Evolutionary conservation across 2,329 filamentous ascomycete species (phyloP).

Genomic region (Fusarium coicis): DNA sequence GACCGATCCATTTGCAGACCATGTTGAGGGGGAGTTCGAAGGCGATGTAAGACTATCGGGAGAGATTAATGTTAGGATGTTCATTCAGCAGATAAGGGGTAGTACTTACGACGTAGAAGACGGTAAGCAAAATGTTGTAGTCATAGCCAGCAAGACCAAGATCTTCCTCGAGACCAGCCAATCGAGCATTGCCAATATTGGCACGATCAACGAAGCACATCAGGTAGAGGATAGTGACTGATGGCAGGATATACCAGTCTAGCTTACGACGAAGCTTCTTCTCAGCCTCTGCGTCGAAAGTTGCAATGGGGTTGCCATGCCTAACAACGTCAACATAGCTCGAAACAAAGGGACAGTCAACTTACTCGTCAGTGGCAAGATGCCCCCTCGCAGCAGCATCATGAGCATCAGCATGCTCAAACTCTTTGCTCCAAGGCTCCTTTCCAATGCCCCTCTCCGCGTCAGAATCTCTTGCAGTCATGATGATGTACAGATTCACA

Average conservation of each 20-base stretch:
- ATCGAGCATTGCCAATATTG: conserved; percentile 74
- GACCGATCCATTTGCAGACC: conserved; percentile 70
- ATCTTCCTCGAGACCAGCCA: conserved; percentile 62
- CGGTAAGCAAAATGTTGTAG: conserved; percentile 7
- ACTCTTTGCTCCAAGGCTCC: background rate
- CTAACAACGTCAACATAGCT: background rate
- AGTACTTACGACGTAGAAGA: conserved; percentile 12
- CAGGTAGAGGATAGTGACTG: conserved; percentile 28
- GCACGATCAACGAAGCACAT: conserved; percentile 78
- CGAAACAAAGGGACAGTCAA: accelerated
- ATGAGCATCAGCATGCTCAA: background rate
- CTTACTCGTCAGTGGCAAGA: conserved; percentile 18
- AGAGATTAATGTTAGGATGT: background rate
- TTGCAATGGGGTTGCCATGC: conserved; percentile 14
- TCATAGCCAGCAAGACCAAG: conserved; percentile 64
- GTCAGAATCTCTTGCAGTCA: conserved; percentile 4
- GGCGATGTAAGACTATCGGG: conserved; percentile 61
- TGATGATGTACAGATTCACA: background rate
- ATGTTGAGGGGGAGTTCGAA: conserved; percentile 75
- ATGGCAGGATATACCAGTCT: conserved; percentile 17
- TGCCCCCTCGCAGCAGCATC: conserved; percentile 17
- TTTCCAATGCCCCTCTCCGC: conserved; percentile 3
- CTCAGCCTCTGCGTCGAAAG: conserved; percentile 2
- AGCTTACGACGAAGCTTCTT: conserved; percentile 14
- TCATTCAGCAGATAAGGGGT: background rate